Evolutionary conservation across 164 flowering plant species (phyloP), one percentile per base, ranked within the genome.

Genomic region (Nymphaea thermarum): DNA sequence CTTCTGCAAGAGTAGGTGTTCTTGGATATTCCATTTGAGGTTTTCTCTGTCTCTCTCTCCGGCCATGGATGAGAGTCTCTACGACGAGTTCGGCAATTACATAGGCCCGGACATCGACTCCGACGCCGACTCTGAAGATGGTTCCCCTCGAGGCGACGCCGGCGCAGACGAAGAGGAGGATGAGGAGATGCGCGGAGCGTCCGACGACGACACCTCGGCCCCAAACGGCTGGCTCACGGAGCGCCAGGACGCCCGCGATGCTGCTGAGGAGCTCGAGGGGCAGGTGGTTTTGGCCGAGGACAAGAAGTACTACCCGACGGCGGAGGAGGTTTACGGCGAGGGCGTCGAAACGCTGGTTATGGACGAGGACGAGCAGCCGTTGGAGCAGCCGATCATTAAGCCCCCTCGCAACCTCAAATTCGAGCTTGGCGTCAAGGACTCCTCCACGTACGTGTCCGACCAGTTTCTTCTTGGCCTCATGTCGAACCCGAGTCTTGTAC

Each of bases 61-160:
- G 62, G 43, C 63, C 70, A 86, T 95, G 99, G 99, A 95, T 70
- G 98, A 90, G 41, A 87, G 87, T 71, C 73, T 95, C 68, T 95
- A 95, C 69, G 99, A 95, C 71, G 99, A 95, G 75, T 95, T 95
- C 68, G 99, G 99, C 1, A 95, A 95, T 83, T 95, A 95, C 75
- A 95, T 95, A 60, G 99, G 99, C 4, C 98, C 99, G 3, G 97
- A 92, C 43, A 87, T 95, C 12, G 99, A 90, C 68, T 95, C 99
- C n/a, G 99, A 95, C 71, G 77, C 65, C 47, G 98, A 93, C 55
- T 51, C 57, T 3, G 15, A 51, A 10, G 57, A 51, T 51, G 57
- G 57, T 8, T 51, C 57, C 8, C 57, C 57, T 15, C 57, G 57
- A 10, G 15, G 57, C 57, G 57, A 51, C 8, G 57, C 57, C 14